Conservation (phyloP, 2,329 filamentous ascomycete species). For the Xylaria sp. region DNA sequence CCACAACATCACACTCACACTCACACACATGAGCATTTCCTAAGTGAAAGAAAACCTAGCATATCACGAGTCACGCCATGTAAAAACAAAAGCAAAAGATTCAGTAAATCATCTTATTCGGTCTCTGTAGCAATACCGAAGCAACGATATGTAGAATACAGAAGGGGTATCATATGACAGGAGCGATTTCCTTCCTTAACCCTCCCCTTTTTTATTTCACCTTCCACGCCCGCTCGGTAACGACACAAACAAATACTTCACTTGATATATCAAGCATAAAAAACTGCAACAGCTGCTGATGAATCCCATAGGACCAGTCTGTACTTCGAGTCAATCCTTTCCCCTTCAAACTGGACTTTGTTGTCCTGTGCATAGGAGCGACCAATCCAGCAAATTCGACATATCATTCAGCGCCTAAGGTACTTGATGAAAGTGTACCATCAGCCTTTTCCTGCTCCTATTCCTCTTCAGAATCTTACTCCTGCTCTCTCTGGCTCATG, state of each 20-base stretch:
- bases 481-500: no score
- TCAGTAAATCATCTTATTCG: neutral
- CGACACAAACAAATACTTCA: neutral
- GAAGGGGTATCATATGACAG: constrained; percentile 12
- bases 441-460: no score
- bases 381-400: no score
- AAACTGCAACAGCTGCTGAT: neutral
- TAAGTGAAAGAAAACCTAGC: neutral
- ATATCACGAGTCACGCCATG: neutral
- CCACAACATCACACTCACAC: neutral
- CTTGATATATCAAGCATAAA: neutral
- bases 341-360: no score
- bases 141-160: neutral
- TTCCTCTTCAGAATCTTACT: no score
- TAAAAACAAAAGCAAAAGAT: neutral
- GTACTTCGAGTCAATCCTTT: neutral
- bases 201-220: neutral
- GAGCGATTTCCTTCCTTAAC: neutral
- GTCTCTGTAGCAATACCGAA: neutral
- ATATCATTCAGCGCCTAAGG: no score
- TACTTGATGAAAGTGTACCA: no score
- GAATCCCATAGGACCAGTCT: neutral
- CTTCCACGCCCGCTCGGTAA: neutral
- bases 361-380: no score
- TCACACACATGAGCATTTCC: neutral